phyloP scores from a whole-genome alignment of 768 basidiomycete genomes.

The Leucosporidium yakuticum region DNA sequence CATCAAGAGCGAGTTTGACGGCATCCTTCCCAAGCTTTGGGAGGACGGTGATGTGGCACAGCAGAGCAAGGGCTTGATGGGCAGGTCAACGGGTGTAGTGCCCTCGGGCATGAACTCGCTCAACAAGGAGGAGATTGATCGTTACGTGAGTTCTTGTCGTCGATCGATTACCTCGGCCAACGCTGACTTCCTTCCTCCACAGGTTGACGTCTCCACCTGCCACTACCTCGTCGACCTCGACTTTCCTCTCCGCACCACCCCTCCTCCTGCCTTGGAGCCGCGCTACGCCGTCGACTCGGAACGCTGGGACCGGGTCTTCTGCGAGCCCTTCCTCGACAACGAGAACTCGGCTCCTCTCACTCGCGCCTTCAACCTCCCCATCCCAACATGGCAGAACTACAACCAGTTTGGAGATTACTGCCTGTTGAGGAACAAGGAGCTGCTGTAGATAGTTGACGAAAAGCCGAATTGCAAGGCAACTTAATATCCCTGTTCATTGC shows the following conservation, averaged over 20 bases:
- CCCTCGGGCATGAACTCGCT: conserved; percentile 73
- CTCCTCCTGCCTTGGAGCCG: conserved; percentile 58
- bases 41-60: conserved; percentile 37
- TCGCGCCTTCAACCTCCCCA: conserved; percentile 74
- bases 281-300: conserved; percentile 62
- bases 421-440: conserved; percentile 54
- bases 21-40: conserved; percentile 82
- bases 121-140: conserved; percentile 69
- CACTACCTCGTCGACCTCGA: conserved; percentile 88
- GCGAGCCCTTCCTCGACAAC: conserved; percentile 77
- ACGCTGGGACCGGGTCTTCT: conserved; percentile 76
- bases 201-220: conserved; percentile 67
- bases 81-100: conserved; percentile 46
- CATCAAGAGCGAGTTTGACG: conserved; percentile 85
- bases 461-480: no score
- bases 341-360: conserved; percentile 64
- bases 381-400: conserved; percentile 57
- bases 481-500: no score
- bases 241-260: conserved; percentile 58
- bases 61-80: conserved; percentile 38
- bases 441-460: not conserved
- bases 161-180: conserved; percentile 17
- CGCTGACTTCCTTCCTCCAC: conserved; percentile 13
- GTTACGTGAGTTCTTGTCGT: conserved; percentile 58
- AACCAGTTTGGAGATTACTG: conserved; percentile 90